Evolutionary conservation across 2,329 filamentous ascomycete genomes (phyloP).

Genomic region (Fonsecaea pedrosoi): DNA sequence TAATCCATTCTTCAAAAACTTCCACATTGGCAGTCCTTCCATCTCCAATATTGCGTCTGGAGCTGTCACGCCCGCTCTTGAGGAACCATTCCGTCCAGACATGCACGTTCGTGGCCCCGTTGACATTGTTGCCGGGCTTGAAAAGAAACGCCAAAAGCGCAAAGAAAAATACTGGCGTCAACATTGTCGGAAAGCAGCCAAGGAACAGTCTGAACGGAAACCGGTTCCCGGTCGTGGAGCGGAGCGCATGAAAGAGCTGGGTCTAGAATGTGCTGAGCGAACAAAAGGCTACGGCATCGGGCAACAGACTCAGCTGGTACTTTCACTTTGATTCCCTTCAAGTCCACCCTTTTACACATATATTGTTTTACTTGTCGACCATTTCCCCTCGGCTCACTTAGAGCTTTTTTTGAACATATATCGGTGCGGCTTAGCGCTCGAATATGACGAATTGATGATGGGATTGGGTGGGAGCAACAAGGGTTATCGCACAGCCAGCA

Average conservation of each 20-base stretch:
- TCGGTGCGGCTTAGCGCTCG: constrained; percentile 14
- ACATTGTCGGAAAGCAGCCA: constrained; percentile 81
- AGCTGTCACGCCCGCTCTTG: constrained; percentile 33
- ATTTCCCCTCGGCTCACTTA: constrained; percentile 18
- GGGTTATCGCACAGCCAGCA: constrained; percentile 16
- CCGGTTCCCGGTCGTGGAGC: constrained; percentile 84
- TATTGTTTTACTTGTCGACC: constrained; percentile 26
- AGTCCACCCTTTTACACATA: constrained; percentile 25
- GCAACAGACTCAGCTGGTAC: constrained; percentile 67
- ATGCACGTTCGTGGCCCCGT: constrained; percentile 88
- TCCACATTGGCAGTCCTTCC: constrained; percentile 46
- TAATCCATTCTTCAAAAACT: constrained; percentile 66
- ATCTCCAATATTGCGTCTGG: constrained; percentile 38
- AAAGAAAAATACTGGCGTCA: constrained; percentile 92
- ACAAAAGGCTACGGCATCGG: constrained; percentile 68
- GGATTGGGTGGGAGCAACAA: constrained; percentile 17
- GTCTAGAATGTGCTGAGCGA: constrained; percentile 85
- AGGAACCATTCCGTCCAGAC: constrained; percentile 50
- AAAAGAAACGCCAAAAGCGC: constrained; percentile 89
- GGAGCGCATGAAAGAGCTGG: constrained; percentile 91
- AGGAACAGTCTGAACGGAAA: constrained; percentile 68
- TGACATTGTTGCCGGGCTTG: constrained; percentile 94
- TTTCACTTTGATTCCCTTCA: constrained; percentile 64
- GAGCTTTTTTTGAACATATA: constrained; percentile 24
- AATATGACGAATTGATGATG: constrained; percentile 31